Base-by-base conservation (phyloP, 1,139 yeast species). In the Saccharomycopsis crataegensis region DNA sequence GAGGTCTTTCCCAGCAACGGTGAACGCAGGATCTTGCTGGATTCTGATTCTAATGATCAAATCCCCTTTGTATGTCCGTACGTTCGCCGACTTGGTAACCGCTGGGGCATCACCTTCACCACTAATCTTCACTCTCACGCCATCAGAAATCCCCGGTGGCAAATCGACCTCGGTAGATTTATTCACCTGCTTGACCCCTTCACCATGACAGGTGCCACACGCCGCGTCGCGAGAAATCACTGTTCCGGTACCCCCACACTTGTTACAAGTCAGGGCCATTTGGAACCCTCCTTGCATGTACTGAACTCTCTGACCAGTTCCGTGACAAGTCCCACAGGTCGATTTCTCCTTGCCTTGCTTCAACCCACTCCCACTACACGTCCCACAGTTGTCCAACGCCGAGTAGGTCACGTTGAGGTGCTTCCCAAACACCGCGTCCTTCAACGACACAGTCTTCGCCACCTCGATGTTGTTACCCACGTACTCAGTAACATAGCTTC, bases 51-150 rank as follows among this genome's bases (percentile, higher is more conserved):
- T 77, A 31, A 94, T 82, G 59, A 86, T 82, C 66, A 93, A 76
- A 65, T 93, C 99, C 61, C 99, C 99, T 64, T 86, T 86, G 58
- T 77, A 72, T 11, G 85, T 73, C 54, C 76, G 77, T 48, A 85
- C 80, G n/a, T 66, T 67, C 36, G 83, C 79, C 53, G 85, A 88
- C 47, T 79, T 77, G 1, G 91, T 77, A 31, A 83, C 75, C 50
- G 76, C 75, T 48, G 99, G 98, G 14, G 95, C 83, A 65, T 93
- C 96, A 52, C 99, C 99, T 57, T 86, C 95, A 1, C 91, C 91
- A 0, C 90, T 80, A 31, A 93, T 82, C 61, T 96, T 80, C 57
- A 93, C 75, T 49, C 96, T 77, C 59, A 91, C 80, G 17, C 97
- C 97, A 65, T 90, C 96, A 49, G 80, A 80, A 49, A 93, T 76